Evolutionary conservation across 768 basidiomycete species (phyloP).

Genomic region (Hericium coralloides): DNA sequence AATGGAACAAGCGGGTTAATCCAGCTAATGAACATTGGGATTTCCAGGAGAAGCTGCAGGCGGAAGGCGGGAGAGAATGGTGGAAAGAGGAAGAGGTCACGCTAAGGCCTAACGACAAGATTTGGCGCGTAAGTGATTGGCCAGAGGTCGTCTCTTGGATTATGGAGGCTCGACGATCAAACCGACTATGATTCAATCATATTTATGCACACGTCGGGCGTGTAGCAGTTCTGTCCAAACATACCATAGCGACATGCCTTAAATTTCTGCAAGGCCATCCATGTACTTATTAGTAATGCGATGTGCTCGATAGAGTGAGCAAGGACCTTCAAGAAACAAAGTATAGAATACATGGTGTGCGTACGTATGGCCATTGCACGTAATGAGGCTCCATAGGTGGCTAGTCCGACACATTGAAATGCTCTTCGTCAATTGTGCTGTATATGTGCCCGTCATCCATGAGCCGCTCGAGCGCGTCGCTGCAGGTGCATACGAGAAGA

Average conservation of each 20-base stretch:
- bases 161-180: not conserved
- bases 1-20: conserved; percentile 12
- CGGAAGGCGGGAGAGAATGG: conserved; percentile 9
- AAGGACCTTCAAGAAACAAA: too few relatives aligned
- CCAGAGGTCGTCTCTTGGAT: conserved; percentile 3
- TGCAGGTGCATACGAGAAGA: conserved; percentile 18
- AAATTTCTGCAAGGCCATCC: too few relatives aligned
- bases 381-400: too few relatives aligned
- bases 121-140: conserved; percentile 8
- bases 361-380: too few relatives aligned
- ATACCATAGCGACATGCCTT: too few relatives aligned
- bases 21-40: not conserved
- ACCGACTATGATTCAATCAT: not conserved
- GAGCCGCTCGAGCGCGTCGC: conserved; percentile 65
- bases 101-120: conserved; percentile 4
- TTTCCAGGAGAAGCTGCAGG: conserved; percentile 8
- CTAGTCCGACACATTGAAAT: conserved; percentile 45
- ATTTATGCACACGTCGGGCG: not conserved
- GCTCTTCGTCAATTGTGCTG: conserved; percentile 77
- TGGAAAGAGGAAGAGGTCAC: conserved; percentile 8
- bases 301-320: too few relatives aligned
- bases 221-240: too few relatives aligned
- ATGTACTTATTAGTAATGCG: too few relatives aligned
- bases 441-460: conserved; percentile 77
- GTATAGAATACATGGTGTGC: too few relatives aligned